Base-by-base conservation (phyloP, 805 yeast genomes). In the Yarrowia sp. region DNA sequence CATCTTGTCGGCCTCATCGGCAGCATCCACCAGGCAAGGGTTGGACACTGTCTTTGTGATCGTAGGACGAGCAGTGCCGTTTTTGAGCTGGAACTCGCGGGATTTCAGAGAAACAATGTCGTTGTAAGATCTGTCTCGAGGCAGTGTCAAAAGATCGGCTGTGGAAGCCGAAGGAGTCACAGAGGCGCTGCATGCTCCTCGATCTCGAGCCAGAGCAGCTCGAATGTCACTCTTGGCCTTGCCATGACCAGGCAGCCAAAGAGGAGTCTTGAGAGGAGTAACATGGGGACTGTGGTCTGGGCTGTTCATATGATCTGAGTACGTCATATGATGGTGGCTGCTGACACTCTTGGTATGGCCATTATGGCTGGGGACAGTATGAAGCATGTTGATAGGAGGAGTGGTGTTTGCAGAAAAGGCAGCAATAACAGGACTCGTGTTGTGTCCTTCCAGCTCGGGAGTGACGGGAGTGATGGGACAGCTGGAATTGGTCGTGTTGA, bases 331-430 rank as follows among this genome's bases (percentile, higher is more conserved):
- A 17, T 43, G 48, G 4, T 24, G 19, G 11, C 14, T 22, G 10
- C 28, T 22, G 28, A 41, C 46, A 24, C 12, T 28, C 22, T 46
- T 46, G 24, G 12, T 19, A 4, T 21, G 26, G n/a, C 33, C n/a
- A 7, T 5, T 33, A 19, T 21, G 16, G 22, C 32, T 35, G n/a
- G 59, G 43, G 10, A 51, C 59, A 22, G 33, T 35, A 11, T 33
- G 59, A 14, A 51, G n/a, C 41, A 51, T 33, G 43, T 36, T 51
- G 59, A 54, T 54, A n/a, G 61, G 61, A 8, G 61, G 61, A 8
- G 61, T 54, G 26, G 46, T 26, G 35, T 54, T 54, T 8, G 61
- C 46, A 12, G 46, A 36, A 9, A 54, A 54, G 32, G 58, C 58
- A 22, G 58, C 58, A 22, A 35, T 33, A 12, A 51, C 41, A 21